Evolutionary conservation across 345 rosid species (phyloP).

Genomic region (Brassica juncea): DNA sequence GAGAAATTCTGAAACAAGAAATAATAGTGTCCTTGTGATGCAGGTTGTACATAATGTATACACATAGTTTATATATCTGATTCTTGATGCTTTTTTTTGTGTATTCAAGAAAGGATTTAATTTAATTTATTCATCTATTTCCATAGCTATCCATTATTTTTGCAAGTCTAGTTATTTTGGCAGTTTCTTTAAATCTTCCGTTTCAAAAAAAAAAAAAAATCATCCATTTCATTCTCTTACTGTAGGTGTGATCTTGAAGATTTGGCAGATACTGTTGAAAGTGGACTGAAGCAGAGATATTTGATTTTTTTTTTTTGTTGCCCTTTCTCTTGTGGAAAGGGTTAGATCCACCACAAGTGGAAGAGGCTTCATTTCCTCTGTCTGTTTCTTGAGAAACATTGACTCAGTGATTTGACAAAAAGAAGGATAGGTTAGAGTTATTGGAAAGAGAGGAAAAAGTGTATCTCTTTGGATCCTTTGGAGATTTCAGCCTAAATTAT

Average conservation of each 20-base stretch:
- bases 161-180: slow-evolving; percentile 19
- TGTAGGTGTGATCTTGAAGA: slow-evolving; percentile 42
- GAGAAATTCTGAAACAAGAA: neutral
- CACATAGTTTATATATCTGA: neutral
- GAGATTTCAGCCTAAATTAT: slow-evolving; percentile 6
- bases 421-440: slow-evolving; percentile 30
- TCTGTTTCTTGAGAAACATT: slow-evolving; percentile 43
- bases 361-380: slow-evolving; percentile 15
- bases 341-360: slow-evolving; percentile 38
- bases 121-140: neutral
- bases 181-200: slow-evolving; percentile 3
- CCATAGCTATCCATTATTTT: neutral
- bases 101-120: neutral
- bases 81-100: neutral
- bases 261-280: slow-evolving; percentile 29
- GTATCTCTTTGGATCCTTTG: slow-evolving; percentile 18
- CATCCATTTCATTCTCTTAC: slow-evolving; percentile 2
- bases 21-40: neutral
- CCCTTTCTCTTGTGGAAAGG: slow-evolving; percentile 17
- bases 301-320: slow-evolving; percentile 30
- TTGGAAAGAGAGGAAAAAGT: slow-evolving; percentile 12
- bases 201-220: neutral
- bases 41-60: neutral
- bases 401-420: slow-evolving; percentile 45
- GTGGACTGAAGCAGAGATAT: slow-evolving; percentile 12